Evolutionary conservation across 1,284 basidiomycete species (phyloP), one percentile per base, ranked within the genome.

Genomic region (Schizopora paradoxa): DNA sequence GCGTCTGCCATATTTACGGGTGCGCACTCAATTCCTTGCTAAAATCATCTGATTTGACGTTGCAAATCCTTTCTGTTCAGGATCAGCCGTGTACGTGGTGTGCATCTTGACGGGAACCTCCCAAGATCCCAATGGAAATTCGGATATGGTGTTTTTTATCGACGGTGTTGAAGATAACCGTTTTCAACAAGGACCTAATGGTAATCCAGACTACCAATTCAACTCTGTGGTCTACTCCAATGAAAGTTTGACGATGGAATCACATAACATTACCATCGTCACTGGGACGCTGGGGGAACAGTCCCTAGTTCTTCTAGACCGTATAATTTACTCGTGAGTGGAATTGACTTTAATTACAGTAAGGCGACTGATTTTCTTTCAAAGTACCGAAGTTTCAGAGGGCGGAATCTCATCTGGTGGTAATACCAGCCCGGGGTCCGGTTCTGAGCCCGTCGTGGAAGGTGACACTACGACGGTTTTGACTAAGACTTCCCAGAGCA

Each of bases 301-400:
- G 35, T 26, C 47, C 10, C 35, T 49, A 5, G 41, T 49, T 19
- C 19, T 49, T 14, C 35, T 49, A 23, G 47, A 49, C 28, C 29
- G 47, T 18, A 43, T 49, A 26, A 37, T 49, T 7, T 49, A 49
- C 35, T 44, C 47, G 47, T 49, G 28, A 39, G 47, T 49, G n/a
- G n/a, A n/a, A n/a, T n/a, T n/a, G n/a, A n/a, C n/a, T n/a, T n/a
- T n/a, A n/a, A n/a, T n/a, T n/a, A n/a, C n/a, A n/a, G n/a, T n/a
- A n/a, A n/a, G n/a, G n/a, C 14, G 19, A 11, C 16, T 14, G 22
- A 10, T 14, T 22, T 5, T 27, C 21, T 32, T 31, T 2, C n/a
- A 16, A 10, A 32, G 27, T 16, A 11, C 16, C n/a, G n/a, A 7
- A 19, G 2, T 18, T 22, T 31, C 6, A 29, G 22, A 13, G 22